These are phyloP conservation scores for Scheffersomyces lignicola DNA, from an alignment of 1,139 yeast genomes.

Conservation along the genomic window DNA sequence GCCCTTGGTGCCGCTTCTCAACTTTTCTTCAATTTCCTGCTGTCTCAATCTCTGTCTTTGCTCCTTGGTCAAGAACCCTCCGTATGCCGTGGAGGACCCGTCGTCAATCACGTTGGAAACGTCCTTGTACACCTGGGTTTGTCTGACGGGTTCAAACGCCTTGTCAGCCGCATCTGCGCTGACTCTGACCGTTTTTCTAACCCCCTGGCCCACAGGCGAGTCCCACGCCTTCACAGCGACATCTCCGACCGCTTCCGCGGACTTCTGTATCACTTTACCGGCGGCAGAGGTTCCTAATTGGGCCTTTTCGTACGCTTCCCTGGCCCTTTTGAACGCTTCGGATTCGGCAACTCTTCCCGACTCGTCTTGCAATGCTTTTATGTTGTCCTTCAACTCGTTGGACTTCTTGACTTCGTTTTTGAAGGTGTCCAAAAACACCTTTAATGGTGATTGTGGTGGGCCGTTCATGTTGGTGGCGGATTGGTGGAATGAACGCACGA, in stretches of 20 bases:
- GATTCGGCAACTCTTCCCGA: conserved; percentile 94
- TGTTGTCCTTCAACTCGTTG: conserved; percentile 84
- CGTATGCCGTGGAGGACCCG: conserved; percentile 84
- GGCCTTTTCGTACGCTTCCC: conserved; percentile 88
- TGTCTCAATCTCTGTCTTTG: conserved; percentile 76
- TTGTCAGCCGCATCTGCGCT: conserved; percentile 84
- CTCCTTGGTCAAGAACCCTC: conserved; percentile 89
- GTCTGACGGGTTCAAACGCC: conserved; percentile 90
- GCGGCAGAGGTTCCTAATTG: conserved; percentile 80
- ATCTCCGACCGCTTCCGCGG: conserved; percentile 92
- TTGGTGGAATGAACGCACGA: conserved; percentile 12
- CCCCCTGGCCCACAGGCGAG: conserved; percentile 85
- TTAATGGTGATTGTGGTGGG: conserved; percentile 71
- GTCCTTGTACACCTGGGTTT: conserved; percentile 87
- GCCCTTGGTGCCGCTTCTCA: conserved; percentile 61
- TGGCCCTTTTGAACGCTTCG: conserved; percentile 90
- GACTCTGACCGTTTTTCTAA: conserved; percentile 75
- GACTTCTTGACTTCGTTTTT: conserved; percentile 88
- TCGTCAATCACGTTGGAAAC: conserved; percentile 89
- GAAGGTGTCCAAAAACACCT: conserved; percentile 92
- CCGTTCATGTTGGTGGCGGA: conserved; percentile 15
- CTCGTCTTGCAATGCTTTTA: conserved; percentile 94
- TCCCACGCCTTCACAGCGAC: conserved; percentile 96
- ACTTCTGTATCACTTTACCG: conserved; percentile 78
- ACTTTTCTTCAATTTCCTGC: conserved; percentile 50